A percentile compares a stretch with the other conserved stretches of the same genome.
These are phyloP conservation scores for Sporothrix globosa DNA, from an alignment of 2,329 filamentous ascomycete species.

Conservation along the genomic window DNA sequence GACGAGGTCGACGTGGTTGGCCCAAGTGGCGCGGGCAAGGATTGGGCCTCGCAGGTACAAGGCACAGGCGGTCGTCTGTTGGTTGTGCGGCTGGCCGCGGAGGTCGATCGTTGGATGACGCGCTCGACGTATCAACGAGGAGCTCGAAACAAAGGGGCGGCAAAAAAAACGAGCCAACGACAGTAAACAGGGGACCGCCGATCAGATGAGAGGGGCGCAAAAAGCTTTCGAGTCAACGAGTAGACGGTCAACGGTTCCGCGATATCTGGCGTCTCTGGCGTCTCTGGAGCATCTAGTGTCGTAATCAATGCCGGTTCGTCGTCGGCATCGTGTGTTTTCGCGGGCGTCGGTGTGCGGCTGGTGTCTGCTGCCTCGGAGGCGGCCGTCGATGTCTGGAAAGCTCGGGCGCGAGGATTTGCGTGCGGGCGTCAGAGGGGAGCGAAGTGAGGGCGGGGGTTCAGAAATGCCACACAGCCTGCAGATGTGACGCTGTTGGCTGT, in stretches of 20 bases:
- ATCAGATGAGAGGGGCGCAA: not conserved
- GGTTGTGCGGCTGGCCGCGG: constrained; percentile 3
- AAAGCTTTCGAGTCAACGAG: too few species aligned
- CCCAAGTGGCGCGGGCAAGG: not conserved
- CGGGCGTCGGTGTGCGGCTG: constrained; percentile 8
- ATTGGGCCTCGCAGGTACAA: not conserved
- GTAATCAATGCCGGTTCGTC: not conserved
- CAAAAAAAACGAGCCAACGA: not conserved
- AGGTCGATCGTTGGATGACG: constrained; percentile 7
- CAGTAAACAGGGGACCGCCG: constrained; percentile 4
- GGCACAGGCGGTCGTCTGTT: not conserved
- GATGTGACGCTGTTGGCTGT: constrained; percentile 26
- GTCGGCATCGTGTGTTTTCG: constrained; percentile 17
- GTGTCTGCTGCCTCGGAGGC: not conserved
- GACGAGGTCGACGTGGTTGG: not conserved
- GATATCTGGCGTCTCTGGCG: too few species aligned
- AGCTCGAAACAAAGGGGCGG: constrained; percentile 14
- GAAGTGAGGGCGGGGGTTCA: constrained; percentile 23
- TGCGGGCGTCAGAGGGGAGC: constrained; percentile 23
- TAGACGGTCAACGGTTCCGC: too few species aligned
- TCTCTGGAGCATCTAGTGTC: not conserved
- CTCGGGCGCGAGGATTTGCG: constrained; percentile 21
- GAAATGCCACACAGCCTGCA: constrained; percentile 12
- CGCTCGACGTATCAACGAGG: constrained; percentile 2
- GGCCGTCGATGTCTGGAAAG: constrained; percentile 16